These are phyloP conservation scores for Fraxinus nigra DNA, from an alignment of 305 asterid genomes.

Conservation along the genomic window DNA sequence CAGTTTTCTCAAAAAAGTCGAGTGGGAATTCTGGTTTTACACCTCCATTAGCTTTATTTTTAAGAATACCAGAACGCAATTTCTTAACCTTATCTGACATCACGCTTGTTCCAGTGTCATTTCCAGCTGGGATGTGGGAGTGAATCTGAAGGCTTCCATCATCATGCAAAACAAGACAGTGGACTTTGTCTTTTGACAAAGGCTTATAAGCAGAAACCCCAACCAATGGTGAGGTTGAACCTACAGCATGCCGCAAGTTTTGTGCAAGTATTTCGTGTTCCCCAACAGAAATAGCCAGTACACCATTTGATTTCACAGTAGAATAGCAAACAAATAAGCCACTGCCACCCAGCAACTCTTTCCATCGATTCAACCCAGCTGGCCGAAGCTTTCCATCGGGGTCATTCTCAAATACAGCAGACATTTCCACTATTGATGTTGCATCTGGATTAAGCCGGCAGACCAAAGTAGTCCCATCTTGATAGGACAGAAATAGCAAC, in stretches of 20 bases:
- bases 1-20: slow-evolving; percentile 91
- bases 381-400: slow-evolving; percentile 69
- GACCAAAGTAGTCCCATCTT: slow-evolving; percentile 84
- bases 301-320: slow-evolving; percentile 73
- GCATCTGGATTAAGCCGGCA: slow-evolving; percentile 83
- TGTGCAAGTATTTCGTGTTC: slow-evolving; percentile 78
- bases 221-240: slow-evolving; percentile 86
- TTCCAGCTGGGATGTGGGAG: slow-evolving; percentile 79
- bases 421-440: slow-evolving; percentile 64
- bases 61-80: slow-evolving; percentile 83
- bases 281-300: slow-evolving; percentile 74
- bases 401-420: slow-evolving; percentile 77
- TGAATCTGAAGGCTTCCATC: slow-evolving; percentile 99
- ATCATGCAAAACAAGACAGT: slow-evolving; percentile 92
- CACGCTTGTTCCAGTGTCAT: slow-evolving; percentile 57
- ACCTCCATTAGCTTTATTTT: slow-evolving; percentile 88
- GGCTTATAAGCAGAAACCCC: slow-evolving; percentile 96
- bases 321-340: slow-evolving; percentile 88
- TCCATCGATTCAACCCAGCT: slow-evolving; percentile 97
- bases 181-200: slow-evolving; percentile 93
- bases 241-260: slow-evolving; percentile 75
- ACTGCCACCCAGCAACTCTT: slow-evolving; percentile 73
- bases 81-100: slow-evolving; percentile 87
- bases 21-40: slow-evolving; percentile 92
- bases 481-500: slow-evolving; percentile 83